Percentiles rank a stretch among this genome's conserved stretches.
phyloP scores from a whole-genome alignment of 2,329 filamentous ascomycete species.

The Amauroascus niger region DNA sequence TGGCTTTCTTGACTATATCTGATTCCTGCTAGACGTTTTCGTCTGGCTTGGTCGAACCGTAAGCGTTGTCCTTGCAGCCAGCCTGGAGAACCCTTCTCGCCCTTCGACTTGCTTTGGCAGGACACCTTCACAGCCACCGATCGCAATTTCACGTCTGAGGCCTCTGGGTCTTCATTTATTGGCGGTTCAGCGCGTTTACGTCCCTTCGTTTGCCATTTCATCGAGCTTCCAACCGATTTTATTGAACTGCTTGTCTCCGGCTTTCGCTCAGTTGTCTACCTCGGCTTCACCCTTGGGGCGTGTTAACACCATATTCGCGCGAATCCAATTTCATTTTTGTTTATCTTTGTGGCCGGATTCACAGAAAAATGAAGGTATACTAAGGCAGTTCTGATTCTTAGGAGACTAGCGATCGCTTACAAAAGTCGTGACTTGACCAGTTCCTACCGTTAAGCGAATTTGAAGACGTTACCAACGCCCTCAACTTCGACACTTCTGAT shows the following conservation, averaged over 20 bases:
- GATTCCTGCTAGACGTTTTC: conserved; percentile 36
- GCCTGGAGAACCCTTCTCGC: conserved; percentile 37
- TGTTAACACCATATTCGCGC: background rate
- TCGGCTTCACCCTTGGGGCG: background rate
- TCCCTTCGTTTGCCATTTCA: background rate
- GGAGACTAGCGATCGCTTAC: background rate
- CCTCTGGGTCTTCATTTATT: background rate
- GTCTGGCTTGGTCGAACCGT: conserved; percentile 38
- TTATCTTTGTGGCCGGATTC: background rate
- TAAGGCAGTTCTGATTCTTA: background rate
- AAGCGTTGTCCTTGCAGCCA: conserved; percentile 39
- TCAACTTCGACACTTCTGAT: conserved; percentile 92
- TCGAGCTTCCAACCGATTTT: background rate
- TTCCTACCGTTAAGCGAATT: conserved; percentile 87
- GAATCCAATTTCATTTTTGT: background rate
- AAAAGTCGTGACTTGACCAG: conserved; percentile 42
- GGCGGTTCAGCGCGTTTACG: background rate
- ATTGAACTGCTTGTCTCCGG: background rate
- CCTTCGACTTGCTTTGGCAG: conserved; percentile 37
- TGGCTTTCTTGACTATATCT: conserved; percentile 20
- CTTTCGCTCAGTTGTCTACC: background rate
- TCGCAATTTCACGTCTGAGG: background rate
- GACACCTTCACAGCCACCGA: conserved; percentile 13
- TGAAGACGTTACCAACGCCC: conserved; percentile 78
- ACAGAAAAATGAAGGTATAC: conserved; percentile 12